These are phyloP conservation scores for Stropharia rugosoannulata DNA, from an alignment of 768 basidiomycete genomes.

Conservation along the genomic window DNA sequence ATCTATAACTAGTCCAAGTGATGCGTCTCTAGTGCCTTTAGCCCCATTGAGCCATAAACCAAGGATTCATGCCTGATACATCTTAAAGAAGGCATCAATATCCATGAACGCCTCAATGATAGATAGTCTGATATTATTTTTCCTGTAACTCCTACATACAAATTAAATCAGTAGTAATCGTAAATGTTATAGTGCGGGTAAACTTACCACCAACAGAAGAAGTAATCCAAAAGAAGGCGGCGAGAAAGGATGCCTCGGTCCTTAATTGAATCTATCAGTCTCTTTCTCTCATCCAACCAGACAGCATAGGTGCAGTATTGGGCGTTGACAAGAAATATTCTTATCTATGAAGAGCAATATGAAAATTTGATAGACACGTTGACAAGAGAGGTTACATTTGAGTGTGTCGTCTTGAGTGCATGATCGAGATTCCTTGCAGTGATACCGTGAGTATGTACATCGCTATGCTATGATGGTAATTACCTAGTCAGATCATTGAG, in stretches of 20 bases:
- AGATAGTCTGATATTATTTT: slow-evolving; percentile 44
- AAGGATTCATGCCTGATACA: slow-evolving; percentile 59
- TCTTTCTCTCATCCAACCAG: slow-evolving; percentile 67
- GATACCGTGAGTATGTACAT: slow-evolving; percentile 6
- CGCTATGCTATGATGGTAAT: background rate
- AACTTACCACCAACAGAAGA: slow-evolving; percentile 70
- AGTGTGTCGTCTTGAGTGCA: slow-evolving; percentile 85
- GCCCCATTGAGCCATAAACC: slow-evolving; percentile 62
- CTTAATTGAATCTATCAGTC: slow-evolving; percentile 44
- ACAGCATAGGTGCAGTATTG: slow-evolving; percentile 83
- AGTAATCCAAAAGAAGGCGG: slow-evolving; percentile 45
- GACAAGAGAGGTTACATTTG: slow-evolving; percentile 45
- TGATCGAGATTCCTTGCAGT: slow-evolving; percentile 69
- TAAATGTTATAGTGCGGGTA: background rate
- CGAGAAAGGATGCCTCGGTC: slow-evolving; percentile 51
- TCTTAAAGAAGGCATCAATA: slow-evolving; percentile 52
- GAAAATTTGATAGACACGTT: background rate
- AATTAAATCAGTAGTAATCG: background rate
- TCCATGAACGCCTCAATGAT: slow-evolving; percentile 67
- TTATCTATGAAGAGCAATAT: slow-evolving; percentile 44
- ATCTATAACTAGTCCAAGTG: slow-evolving; percentile 55
- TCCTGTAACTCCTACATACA: slow-evolving; percentile 56
- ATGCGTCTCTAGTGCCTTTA: slow-evolving; percentile 66
- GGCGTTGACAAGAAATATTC: slow-evolving; percentile 90
- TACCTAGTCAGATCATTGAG: slow-evolving; percentile 83